phyloP scores from a whole-genome alignment of 495 filamentous ascomycete species.

The Penicillium parvum region DNA sequence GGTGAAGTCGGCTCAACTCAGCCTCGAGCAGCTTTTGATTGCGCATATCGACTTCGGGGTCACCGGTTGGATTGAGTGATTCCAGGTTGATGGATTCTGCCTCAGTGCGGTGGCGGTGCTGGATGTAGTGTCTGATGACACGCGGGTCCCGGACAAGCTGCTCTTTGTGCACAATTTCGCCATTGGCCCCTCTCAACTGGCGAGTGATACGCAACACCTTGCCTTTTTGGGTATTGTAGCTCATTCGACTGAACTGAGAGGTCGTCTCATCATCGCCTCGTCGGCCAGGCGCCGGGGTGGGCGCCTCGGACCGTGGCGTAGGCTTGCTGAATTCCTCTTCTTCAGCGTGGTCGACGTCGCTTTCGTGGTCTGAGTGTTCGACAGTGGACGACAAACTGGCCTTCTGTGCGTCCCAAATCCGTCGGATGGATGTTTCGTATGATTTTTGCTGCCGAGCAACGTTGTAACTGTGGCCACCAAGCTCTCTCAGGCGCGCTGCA shows the following conservation, averaged over 20 bases:
- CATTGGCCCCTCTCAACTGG: conserved; percentile 55
- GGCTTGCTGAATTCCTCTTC: conserved; percentile 58
- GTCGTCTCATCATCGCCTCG: conserved; percentile 71
- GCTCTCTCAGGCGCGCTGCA: conserved; percentile 76
- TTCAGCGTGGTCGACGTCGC: conserved; percentile 64
- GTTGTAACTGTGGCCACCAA: conserved; percentile 94
- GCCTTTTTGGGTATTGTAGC: conserved; percentile 60
- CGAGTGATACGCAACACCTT: conserved; percentile 76
- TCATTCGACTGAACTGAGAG: conserved; percentile 81
- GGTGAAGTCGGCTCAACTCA: conserved; percentile 76
- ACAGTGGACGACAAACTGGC: conserved; percentile 63
- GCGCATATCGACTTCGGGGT: conserved; percentile 63
- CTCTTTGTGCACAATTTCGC: conserved; percentile 53
- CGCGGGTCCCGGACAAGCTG: conserved; percentile 67
- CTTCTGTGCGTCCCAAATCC: conserved; percentile 87
- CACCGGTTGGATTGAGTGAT: conserved; percentile 66
- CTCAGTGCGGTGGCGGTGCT: conserved; percentile 50
- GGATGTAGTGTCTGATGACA: conserved; percentile 65
- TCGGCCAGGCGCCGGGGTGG: conserved; percentile 47
- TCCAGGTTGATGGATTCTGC: conserved; percentile 64
- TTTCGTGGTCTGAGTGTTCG: conserved; percentile 58
- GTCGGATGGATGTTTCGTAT: conserved; percentile 82
- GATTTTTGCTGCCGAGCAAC: conserved; percentile 84
- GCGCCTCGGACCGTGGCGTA: conserved; percentile 60
- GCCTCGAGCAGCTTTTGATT: conserved; percentile 59